Evolutionary conservation across 2,329 filamentous ascomycete species (phyloP).

Genomic region (Pyricularia sp.): DNA sequence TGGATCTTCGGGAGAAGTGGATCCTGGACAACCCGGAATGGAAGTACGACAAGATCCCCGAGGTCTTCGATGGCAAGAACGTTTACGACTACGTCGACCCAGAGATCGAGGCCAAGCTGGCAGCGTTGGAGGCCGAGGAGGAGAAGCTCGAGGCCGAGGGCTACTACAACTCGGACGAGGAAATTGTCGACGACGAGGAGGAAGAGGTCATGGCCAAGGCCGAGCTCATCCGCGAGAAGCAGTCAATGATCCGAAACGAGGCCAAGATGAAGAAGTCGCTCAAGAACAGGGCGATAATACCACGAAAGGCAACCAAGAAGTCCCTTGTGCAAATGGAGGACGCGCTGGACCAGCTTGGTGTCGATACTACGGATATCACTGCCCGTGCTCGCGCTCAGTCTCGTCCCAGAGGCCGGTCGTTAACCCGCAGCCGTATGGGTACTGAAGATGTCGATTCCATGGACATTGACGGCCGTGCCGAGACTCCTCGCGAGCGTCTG

Average conservation of each 20-base stretch:
- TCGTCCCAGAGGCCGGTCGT: conserved; percentile 61
- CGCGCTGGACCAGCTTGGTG: conserved; percentile 74
- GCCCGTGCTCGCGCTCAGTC: conserved; percentile 57
- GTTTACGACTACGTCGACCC: conserved; percentile 96
- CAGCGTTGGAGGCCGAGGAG: conserved; percentile 89
- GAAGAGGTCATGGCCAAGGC: conserved; percentile 86
- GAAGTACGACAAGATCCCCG: conserved; percentile 94
- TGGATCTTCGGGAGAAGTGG: conserved; percentile 86
- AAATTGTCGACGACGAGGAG: conserved; percentile 81
- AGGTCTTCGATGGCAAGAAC: conserved; percentile 92
- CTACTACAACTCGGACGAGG: conserved; percentile 88
- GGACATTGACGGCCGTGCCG: conserved; percentile 55
- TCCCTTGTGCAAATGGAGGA: conserved; percentile 80
- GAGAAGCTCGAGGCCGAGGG: conserved; percentile 85
- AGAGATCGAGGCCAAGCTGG: conserved; percentile 89
- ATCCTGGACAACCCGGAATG: conserved; percentile 80
- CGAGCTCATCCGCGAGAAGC: conserved; percentile 91
- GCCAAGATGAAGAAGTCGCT: conserved; percentile 91
- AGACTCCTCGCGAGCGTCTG: conserved; percentile 40
- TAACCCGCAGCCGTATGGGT: conserved; percentile 51
- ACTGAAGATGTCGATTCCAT: conserved; percentile 63
- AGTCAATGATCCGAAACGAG: conserved; percentile 84
- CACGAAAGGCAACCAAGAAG: conserved; percentile 71
- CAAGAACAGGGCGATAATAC: conserved; percentile 94
- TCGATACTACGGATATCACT: conserved; percentile 68